phyloP scores from a whole-genome alignment of 208 protist genomes.

The Leishmania turanica region DNA sequence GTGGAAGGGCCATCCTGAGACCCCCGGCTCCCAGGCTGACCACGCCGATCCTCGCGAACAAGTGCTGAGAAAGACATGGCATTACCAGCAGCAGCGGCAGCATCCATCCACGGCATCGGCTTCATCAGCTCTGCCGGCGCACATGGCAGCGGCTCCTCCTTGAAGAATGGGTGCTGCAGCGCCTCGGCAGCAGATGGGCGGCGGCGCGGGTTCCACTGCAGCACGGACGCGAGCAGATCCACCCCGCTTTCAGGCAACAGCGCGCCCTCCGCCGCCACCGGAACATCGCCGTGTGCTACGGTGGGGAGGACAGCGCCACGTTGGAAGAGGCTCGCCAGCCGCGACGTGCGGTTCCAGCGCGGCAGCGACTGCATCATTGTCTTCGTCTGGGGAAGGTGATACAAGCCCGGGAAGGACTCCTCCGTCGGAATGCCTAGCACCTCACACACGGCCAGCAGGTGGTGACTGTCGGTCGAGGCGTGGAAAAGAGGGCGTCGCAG shows the following conservation, averaged over 20 bases:
- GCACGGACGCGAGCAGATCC: slow-evolving; percentile 68
- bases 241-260: slow-evolving; percentile 52
- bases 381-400: slow-evolving; percentile 54
- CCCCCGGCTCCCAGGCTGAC: background rate
- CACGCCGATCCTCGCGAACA: background rate
- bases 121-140: slow-evolving; percentile 58
- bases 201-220: slow-evolving; percentile 79
- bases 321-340: slow-evolving; percentile 53
- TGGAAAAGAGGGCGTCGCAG: slow-evolving; percentile 97
- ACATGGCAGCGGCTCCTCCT: slow-evolving; percentile 67
- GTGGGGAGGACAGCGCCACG: slow-evolving; percentile 19
- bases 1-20: background rate
- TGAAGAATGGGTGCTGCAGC: slow-evolving; percentile 85
- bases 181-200: slow-evolving; percentile 76
- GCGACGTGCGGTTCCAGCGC: slow-evolving; percentile 58
- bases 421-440: slow-evolving; percentile 96
- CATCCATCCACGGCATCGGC: slow-evolving; percentile 55
- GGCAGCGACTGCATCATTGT: slow-evolving; percentile 59
- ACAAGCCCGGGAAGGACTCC: slow-evolving; percentile 76
- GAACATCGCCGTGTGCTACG: slow-evolving; percentile 13
- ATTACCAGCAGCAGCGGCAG: background rate
- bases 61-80: background rate
- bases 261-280: slow-evolving; percentile 22
- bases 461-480: slow-evolving; percentile 80
- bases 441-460: slow-evolving; percentile 88